Percentiles rank a stretch among this genome's conserved stretches.
phyloP scores from a whole-genome alignment of 2,329 filamentous ascomycete genomes.

The Parastagonospora nodorum region DNA sequence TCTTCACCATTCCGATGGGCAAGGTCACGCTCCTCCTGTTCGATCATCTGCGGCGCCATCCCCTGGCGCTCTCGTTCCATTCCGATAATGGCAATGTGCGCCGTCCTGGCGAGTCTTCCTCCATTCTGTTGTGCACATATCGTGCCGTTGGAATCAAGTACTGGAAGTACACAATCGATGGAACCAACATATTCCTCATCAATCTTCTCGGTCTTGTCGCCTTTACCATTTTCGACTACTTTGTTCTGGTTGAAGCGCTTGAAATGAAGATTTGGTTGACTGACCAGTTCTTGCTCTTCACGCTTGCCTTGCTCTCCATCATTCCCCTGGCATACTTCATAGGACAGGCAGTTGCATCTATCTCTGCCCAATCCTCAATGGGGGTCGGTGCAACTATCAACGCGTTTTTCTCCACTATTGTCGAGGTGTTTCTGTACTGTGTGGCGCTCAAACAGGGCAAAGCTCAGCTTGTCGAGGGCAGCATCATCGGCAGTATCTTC shows the following conservation, averaged over 20 bases:
- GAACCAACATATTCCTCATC: constrained; percentile 98
- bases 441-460: constrained; percentile 92
- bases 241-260: constrained; percentile 71
- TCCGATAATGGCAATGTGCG: constrained; percentile 79
- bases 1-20: constrained; percentile 99
- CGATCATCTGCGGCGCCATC: constrained; percentile 89
- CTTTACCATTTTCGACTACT: constrained; percentile 94
- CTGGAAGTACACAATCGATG: constrained; percentile 99
- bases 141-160: constrained; percentile 92
- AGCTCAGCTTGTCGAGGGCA: constrained; percentile 89
- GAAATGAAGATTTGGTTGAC: constrained; percentile 76
- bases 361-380: constrained; percentile 98
- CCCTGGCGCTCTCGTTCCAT: constrained; percentile 90
- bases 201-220: constrained; percentile 93
- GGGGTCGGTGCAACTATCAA: constrained; percentile 96
- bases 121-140: constrained; percentile 94
- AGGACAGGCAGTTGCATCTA: constrained; percentile 95
- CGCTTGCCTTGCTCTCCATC: constrained; percentile 83
- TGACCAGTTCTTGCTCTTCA: constrained; percentile 83
- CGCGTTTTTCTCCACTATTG: constrained; percentile 95
- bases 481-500: constrained; percentile 97
- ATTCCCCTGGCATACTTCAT: constrained; percentile 98
- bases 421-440: constrained; percentile 97
- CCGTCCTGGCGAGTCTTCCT: constrained; percentile 71
- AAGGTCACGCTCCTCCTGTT: constrained; percentile 90